phyloP scores from a whole-genome alignment of 2,329 filamentous ascomycete species.

The Aspergillus arachidicola region DNA sequence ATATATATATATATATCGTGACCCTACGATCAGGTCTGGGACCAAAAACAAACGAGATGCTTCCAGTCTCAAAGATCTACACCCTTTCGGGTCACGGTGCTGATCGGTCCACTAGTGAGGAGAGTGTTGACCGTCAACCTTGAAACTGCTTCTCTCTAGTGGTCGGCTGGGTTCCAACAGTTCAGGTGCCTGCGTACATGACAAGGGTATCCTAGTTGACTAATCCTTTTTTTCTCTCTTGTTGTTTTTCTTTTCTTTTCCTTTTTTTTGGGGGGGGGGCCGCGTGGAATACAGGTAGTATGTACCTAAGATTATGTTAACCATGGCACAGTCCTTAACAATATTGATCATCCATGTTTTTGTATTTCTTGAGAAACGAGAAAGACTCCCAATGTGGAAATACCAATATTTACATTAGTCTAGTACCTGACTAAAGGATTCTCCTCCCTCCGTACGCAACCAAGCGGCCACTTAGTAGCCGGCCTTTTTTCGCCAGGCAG shows the following conservation, averaged over 20 bases:
- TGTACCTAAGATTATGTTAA: background rate
- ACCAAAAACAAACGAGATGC: background rate
- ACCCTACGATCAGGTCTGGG: background rate
- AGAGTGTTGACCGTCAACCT: constrained; percentile 4
- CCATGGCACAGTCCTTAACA: background rate
- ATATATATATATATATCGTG: no score
- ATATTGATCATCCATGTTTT: background rate
- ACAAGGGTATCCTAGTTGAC: constrained; percentile 24
- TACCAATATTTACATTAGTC: background rate
- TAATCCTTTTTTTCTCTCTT: background rate
- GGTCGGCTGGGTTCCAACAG: constrained; percentile 10
- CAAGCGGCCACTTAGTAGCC: background rate
- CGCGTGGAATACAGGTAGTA: background rate
- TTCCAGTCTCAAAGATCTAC: constrained; percentile 15
- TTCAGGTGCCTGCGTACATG: constrained; percentile 23
- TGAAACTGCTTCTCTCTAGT: constrained; percentile 9
- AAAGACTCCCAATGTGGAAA: background rate
- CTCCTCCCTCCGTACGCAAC: background rate
- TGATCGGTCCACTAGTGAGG: constrained; percentile 8
- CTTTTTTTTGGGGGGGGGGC: background rate
- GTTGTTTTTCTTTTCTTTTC: background rate
- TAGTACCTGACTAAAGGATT: background rate
- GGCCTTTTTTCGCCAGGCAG: background rate
- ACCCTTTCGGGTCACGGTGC: constrained; percentile 15
- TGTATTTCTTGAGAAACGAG: background rate